Base-by-base conservation (phyloP, 129 eudicot genomes). In the Ambrosia trifida region DNA sequence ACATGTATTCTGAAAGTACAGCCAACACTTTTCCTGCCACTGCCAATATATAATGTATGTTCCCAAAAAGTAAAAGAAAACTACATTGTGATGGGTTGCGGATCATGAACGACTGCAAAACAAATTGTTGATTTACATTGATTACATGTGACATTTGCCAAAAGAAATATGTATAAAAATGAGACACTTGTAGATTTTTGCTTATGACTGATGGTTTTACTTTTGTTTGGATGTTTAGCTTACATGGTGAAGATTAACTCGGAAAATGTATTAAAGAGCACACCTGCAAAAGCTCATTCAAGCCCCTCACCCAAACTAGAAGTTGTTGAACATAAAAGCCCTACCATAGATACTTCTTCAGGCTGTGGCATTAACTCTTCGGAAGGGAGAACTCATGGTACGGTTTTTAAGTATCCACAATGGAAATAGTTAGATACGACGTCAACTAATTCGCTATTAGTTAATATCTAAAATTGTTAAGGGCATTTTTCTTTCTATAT, bases 221-320 rank as follows among this genome's bases (percentile, higher is more conserved):
- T 10, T 40, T 56, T 9, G 40, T 70, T 7, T 49, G 28, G 47
- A 61, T 61, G 57, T 16, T 62, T 41, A 77, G 81, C 81, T 77
- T 77, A 77, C 62, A 38, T 69, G 52, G 6, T 70, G 76, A 77
- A 77, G 81, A 77, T 77, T 18, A 51, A 77, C 12, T 69, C 69
- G 66, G 14, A 68, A 5, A 63, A 69, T n/a, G 30, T 68, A 68
- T 36, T n/a, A 16, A 54, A 53, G 51, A 64, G 20, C 54, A 28
- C 44, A 10, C 79, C 72, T 50, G 56, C 66, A 38, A 68, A 68
- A 8, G 45, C 9, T 68, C 4, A 10, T 24, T 4, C 75, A 68
- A 60, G 20, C 40, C 51, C 11, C 69, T 32, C 80, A 10, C 40
- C 44, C 4, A 70, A 69, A 38, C 46, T 8, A 17, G 66, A 69